These are phyloP conservation scores for Magnaporthiopsis incrustans DNA, from an alignment of 2,329 filamentous ascomycete species.

Conservation along the genomic window DNA sequence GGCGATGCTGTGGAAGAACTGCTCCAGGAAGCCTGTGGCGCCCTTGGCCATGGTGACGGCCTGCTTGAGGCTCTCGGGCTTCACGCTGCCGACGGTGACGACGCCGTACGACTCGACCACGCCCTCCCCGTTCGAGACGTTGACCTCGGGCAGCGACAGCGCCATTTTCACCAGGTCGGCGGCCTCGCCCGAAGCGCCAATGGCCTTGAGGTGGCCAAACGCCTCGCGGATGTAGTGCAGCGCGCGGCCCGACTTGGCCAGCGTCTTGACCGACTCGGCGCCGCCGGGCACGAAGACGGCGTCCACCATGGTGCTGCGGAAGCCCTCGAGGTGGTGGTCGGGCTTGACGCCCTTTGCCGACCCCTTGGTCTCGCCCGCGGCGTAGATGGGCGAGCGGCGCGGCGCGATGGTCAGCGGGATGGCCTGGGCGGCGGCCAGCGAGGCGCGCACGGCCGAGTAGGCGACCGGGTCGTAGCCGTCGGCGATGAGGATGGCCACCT, in stretches of 20 bases:
- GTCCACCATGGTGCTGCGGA: conserved; percentile 76
- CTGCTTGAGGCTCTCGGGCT: conserved; percentile 52
- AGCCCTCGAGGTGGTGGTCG: conserved; percentile 72
- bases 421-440: conserved; percentile 53
- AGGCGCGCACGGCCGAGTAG: conserved; percentile 57
- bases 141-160: conserved; percentile 33
- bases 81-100: conserved; percentile 52
- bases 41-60: conserved; percentile 56
- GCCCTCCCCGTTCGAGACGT: conserved; percentile 33
- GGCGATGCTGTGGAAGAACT: conserved; percentile 61
- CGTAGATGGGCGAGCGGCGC: conserved; percentile 56
- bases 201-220: conserved; percentile 73
- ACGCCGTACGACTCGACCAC: conserved; percentile 68
- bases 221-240: conserved; percentile 72
- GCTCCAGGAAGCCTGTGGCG: conserved; percentile 60
- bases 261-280: conserved; percentile 49
- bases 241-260: conserved; percentile 63
- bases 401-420: conserved; percentile 67
- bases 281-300: conserved; percentile 71
- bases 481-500: conserved; percentile 67
- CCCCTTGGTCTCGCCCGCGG: conserved; percentile 36
- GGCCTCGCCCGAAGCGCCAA: conserved; percentile 67
- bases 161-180: conserved; percentile 51
- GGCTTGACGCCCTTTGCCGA: conserved; percentile 45
- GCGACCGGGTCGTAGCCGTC: conserved; percentile 65